A percentile compares a stretch with the other conserved stretches of the same genome.
These are phyloP conservation scores for Pochonia chlamydosporia DNA, from an alignment of 2,329 filamentous ascomycete genomes.

Conservation along the genomic window DNA sequence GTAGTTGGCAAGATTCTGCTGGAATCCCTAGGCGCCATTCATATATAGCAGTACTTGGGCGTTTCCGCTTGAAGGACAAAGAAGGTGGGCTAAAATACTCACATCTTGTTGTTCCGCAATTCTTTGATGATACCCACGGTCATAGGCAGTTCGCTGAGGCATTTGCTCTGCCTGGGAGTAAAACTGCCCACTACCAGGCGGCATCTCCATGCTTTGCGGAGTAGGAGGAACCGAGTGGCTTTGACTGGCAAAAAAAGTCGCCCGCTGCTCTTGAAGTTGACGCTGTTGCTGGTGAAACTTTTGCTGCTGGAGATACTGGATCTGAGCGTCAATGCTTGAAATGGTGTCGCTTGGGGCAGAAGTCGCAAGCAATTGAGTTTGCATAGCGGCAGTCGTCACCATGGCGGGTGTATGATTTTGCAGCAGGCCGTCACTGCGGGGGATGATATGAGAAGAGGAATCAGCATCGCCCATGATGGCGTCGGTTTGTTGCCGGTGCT, in stretches of 20 bases:
- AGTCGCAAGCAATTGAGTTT: constrained; percentile 38
- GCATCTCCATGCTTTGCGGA: constrained; percentile 74
- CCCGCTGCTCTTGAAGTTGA: constrained; percentile 52
- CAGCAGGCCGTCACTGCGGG: constrained; percentile 28
- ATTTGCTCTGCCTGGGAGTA: constrained; percentile 53
- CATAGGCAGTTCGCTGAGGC: constrained; percentile 55
- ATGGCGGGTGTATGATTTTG: constrained; percentile 43
- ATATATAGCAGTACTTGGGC: no score
- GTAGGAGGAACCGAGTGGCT: constrained; percentile 68
- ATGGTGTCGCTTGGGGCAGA: constrained; percentile 43
- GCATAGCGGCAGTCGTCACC: constrained; percentile 38
- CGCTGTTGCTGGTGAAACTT: constrained; percentile 55
- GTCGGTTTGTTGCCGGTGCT: constrained; percentile 24
- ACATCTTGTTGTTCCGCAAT: constrained; percentile 66
- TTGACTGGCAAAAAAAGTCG: constrained; percentile 47
- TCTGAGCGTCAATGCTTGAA: constrained; percentile 58
- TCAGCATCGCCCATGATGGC: constrained; percentile 30
- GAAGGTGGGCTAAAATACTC: constrained; percentile 26
- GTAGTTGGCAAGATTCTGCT: no score
- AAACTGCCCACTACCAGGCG: constrained; percentile 50
- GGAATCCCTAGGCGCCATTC: no score
- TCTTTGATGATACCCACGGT: constrained; percentile 56
- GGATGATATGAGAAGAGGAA: constrained; percentile 22
- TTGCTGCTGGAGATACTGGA: constrained; percentile 60
- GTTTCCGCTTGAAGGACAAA: no score